Evolutionary conservation across 2,329 filamentous ascomycete species (phyloP).

Genomic region (Fusarium decemcellulare): DNA sequence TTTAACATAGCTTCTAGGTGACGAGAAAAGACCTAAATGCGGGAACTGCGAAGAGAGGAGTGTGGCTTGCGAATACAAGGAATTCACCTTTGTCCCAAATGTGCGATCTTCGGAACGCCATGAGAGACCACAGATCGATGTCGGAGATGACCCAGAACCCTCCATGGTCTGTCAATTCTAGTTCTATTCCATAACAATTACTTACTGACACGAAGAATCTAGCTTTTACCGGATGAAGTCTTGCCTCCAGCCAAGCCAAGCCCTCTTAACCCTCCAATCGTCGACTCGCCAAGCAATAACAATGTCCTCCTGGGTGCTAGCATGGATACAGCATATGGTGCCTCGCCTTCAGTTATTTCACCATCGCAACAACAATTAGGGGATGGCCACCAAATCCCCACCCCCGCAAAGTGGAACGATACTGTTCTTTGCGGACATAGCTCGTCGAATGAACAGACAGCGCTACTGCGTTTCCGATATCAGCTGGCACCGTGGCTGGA

Average conservation of each 20-base stretch:
- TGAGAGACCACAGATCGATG: background rate
- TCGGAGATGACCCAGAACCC: background rate
- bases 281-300: too few relatives aligned
- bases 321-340: background rate
- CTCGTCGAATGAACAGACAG: slow-evolving; percentile 30
- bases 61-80: slow-evolving; percentile 34
- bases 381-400: background rate
- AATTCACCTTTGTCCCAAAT: slow-evolving; percentile 33
- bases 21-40: slow-evolving; percentile 34
- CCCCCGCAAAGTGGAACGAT: slow-evolving; percentile 19
- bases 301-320: too few relatives aligned
- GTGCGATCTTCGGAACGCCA: slow-evolving; percentile 12
- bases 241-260: too few relatives aligned
- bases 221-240: too few relatives aligned
- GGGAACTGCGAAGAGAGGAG: slow-evolving; percentile 30
- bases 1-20: slow-evolving; percentile 8
- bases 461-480: slow-evolving; percentile 34
- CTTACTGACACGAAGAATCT: too few relatives aligned
- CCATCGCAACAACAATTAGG: background rate
- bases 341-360: background rate
- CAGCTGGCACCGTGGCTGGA: slow-evolving; percentile 33
- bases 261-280: too few relatives aligned
- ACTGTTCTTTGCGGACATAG: slow-evolving; percentile 25
- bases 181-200: too few relatives aligned
- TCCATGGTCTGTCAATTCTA: background rate